Evolutionary conservation across 768 basidiomycete genomes (phyloP).

Genomic region (Boletus pseudopeckii): DNA sequence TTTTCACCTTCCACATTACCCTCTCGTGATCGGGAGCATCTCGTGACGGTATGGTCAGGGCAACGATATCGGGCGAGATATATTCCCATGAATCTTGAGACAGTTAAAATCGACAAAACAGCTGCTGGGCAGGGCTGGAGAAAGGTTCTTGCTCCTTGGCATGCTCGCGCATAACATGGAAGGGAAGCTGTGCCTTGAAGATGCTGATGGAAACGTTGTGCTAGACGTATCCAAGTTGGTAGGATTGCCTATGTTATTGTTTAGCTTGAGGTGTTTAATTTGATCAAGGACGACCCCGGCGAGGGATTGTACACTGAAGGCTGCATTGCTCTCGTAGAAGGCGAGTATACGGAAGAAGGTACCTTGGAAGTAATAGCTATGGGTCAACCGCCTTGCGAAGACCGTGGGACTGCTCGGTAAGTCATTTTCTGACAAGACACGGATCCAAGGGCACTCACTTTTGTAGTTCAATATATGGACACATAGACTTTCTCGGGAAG

Average conservation of each 20-base stretch:
- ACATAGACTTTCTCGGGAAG: slow-evolving; percentile 95
- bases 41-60: slow-evolving; percentile 69
- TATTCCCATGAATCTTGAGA: slow-evolving; percentile 16
- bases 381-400: slow-evolving; percentile 96
- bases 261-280: slow-evolving; percentile 12
- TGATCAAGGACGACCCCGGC: slow-evolving; percentile 73
- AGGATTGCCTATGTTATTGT: slow-evolving; percentile 4
- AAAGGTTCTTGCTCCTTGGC: slow-evolving; percentile 89
- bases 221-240: slow-evolving; percentile 88
- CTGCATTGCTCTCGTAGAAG: slow-evolving; percentile 91
- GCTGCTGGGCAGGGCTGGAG: slow-evolving; percentile 82
- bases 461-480: slow-evolving; percentile 85
- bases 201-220: slow-evolving; percentile 85
- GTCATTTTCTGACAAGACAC: slow-evolving; percentile 12
- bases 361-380: slow-evolving; percentile 88
- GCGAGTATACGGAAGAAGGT: slow-evolving; percentile 92
- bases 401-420: slow-evolving; percentile 78
- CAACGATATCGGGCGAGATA: slow-evolving; percentile 8
- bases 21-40: slow-evolving; percentile 79
- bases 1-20: slow-evolving; percentile 95
- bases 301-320: slow-evolving; percentile 97
- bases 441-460: slow-evolving; percentile 8
- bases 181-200: slow-evolving; percentile 88
- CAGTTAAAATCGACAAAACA: slow-evolving; percentile 96
- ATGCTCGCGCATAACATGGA: slow-evolving; percentile 90